Conservation (phyloP, 495 filamentous ascomycete genomes). For the Lasiosphaeriaceae sp. region DNA sequence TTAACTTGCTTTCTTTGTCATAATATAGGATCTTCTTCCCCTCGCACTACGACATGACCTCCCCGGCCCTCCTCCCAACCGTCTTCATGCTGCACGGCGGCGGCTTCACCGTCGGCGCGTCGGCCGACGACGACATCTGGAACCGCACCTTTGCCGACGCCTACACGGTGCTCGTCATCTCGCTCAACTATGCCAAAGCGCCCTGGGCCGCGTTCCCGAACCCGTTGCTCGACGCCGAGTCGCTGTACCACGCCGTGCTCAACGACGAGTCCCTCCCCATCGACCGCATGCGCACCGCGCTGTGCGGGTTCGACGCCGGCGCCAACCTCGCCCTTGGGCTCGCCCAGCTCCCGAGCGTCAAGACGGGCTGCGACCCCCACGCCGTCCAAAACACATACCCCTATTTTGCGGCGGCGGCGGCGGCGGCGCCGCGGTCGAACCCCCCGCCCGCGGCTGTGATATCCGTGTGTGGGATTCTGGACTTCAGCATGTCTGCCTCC, state of each 20-base stretch:
- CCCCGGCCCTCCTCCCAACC: constrained; percentile 26
- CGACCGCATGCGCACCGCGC: constrained; percentile 29
- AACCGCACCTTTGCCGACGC: constrained; percentile 32
- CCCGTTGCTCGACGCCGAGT: constrained; percentile 31
- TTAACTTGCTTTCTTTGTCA: too few species aligned
- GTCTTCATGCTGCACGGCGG: constrained; percentile 39
- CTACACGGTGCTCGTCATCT: constrained; percentile 28
- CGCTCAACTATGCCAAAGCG: constrained; percentile 36
- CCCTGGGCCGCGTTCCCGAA: constrained; percentile 31
- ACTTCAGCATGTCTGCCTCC: constrained; percentile 22
- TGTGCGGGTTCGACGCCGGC: constrained; percentile 35
- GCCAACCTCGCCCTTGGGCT: constrained; percentile 31
- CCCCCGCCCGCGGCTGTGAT: constrained; percentile 25
- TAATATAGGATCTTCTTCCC: constrained; percentile 42
- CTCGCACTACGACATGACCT: constrained; percentile 26
- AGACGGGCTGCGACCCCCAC: constrained; percentile 17
- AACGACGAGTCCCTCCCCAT: constrained; percentile 36
- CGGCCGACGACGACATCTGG: constrained; percentile 35
- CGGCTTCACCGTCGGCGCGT: constrained; percentile 30
- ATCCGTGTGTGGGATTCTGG: constrained; percentile 28
- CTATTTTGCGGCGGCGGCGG: constrained; percentile 1
- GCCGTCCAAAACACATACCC: constrained; percentile 4
- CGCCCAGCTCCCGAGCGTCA: constrained; percentile 30
- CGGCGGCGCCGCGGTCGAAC: constrained; percentile 14
- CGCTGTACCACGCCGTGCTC: constrained; percentile 29